Evolutionary conservation across 2,329 filamentous ascomycete genomes (phyloP).

Genomic region (Colletotrichum paranaense): DNA sequence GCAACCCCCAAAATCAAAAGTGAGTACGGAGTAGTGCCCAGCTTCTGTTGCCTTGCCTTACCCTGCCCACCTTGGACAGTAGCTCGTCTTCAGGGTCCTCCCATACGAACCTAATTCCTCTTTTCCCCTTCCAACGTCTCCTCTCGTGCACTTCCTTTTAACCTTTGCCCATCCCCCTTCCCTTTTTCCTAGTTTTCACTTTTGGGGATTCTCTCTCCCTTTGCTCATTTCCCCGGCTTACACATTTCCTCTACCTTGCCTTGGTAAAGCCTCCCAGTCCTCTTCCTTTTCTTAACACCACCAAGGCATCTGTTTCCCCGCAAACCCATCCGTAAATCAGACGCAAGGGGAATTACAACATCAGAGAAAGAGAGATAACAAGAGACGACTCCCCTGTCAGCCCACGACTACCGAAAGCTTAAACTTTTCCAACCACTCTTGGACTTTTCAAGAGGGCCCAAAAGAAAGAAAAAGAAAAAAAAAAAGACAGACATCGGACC

Average conservation of each 20-base stretch:
- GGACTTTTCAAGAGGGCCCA: neutral
- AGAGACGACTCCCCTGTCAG: constrained; percentile 11
- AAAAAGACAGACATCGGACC: neutral
- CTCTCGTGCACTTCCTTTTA: neutral
- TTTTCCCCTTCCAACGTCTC: constrained; percentile 12
- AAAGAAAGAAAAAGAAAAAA: neutral
- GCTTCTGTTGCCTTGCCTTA: constrained; percentile 1
- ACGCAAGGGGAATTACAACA: neutral
- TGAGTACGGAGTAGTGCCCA: neutral
- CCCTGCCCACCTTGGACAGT: constrained; percentile 13
- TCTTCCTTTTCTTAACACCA: neutral
- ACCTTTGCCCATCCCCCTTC: neutral
- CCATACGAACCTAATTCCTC: constrained; percentile 33
- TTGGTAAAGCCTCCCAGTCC: neutral
- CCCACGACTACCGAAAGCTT: constrained; percentile 13
- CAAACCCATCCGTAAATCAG: neutral
- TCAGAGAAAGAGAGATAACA: constrained; percentile 13
- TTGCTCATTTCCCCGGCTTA: neutral
- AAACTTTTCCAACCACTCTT: neutral
- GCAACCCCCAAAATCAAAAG: neutral
- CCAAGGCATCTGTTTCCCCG: neutral
- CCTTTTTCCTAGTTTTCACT: neutral
- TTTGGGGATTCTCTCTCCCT: neutral
- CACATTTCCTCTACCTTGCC: neutral
- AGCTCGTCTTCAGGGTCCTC: constrained; percentile 26